Evolutionary conservation across 2,329 filamentous ascomycete genomes (phyloP), one percentile per base, ranked within the genome.

Genomic region (Neofusicoccum parvum): DNA sequence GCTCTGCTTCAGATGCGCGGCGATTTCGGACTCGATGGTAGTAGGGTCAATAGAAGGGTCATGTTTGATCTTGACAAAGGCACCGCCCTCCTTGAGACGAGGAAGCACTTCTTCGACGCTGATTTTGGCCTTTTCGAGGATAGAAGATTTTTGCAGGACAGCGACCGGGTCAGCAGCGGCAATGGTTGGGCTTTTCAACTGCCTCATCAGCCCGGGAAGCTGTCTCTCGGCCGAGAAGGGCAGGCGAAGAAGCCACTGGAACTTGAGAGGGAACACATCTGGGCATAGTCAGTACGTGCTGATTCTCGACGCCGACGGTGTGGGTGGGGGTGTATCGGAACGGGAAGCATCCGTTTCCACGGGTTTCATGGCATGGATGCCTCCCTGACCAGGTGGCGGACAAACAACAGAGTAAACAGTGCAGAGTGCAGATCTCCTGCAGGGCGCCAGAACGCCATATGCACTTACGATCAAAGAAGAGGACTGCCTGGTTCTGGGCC

Each of bases 81-180:
- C 92, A 12, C 95, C 95, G 15, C 95, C 95, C 74, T 99, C 95
- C 72, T 96, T 94, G 34, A 96, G 82, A 3, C 93, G 86, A 0
- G 94, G 93, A 17, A 97, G 78, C 15, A 97, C 89, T 72, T 96
- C 90, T 3, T 88, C 91, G 53, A 97, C 87, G 66, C 89, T 88
- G 54, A 96, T 81, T 27, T 92, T 86, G 0, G 88, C 90, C 63
- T 85, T 85, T 51, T 85, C 78, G 14, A 78, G 70, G 37, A 88
- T 79, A 5, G 45, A 37, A 5, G 46, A 65, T n/a, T 48, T 65
- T 37, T 65, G 27, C 23, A 65, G 39, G 17, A 90, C 81, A 37
- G 79, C 78, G 32, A 80, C 73, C 0, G 88, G 86, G 66, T 89
- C 85, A 7, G 86, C 83, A 14, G 85, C 82, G 36, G 83, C 81